Base-by-base conservation (phyloP, 2,329 filamentous ascomycete genomes). In the Apiospora malaysiana region DNA sequence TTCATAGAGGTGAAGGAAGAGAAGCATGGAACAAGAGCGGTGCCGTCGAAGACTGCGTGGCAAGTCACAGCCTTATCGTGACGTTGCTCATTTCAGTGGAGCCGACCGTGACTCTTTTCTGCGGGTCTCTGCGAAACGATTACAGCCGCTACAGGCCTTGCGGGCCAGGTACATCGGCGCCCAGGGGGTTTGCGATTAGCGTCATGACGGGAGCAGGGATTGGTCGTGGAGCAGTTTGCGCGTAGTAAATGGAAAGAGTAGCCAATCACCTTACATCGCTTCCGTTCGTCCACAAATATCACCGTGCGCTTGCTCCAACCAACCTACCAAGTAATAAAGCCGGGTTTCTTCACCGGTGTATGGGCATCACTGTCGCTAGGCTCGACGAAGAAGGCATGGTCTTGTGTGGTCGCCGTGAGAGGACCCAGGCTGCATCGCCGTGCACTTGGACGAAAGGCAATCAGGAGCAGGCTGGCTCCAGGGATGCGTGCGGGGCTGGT, bases 241-340 rank as follows among this genome's bases (percentile, higher is more conserved):
- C 12, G 42, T 45, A 45, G 42, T 14, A 14, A 14, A 16, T 45
- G 16, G 42, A 45, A 16, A 45, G 77, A 79, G 5, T 14, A 27
- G 23, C 49, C 49, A 56, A 27, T 56, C 49, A 4, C 12, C 49
- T 56, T 56, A 56, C 49, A 56, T 56, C 25, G 25, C 16, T 56
- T 16, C 6, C 23, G 5, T 18, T 6, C 12, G 14, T 23, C 12
- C 23, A 56, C 23, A 56, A 14, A 18, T 1, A 6, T 3, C 23
- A 56, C 23, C 23, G 10, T 23, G 23, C 47, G n/a, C 46, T 49
- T n/a, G 2, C 46, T 49, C 10, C 10, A 27, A 16, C 47, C 23
- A 23, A 7, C 47, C 12, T 10, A 12, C 16, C 10, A 56, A 27
- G 49, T 12, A 27, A 27, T 27, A 2, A 1, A 27, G 12, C 49